Percentiles rank a stretch among this genome's conserved stretches.
Evolutionary conservation across 2,329 filamentous ascomycete species (phyloP).

Genomic region (Penicillium thymicola): DNA sequence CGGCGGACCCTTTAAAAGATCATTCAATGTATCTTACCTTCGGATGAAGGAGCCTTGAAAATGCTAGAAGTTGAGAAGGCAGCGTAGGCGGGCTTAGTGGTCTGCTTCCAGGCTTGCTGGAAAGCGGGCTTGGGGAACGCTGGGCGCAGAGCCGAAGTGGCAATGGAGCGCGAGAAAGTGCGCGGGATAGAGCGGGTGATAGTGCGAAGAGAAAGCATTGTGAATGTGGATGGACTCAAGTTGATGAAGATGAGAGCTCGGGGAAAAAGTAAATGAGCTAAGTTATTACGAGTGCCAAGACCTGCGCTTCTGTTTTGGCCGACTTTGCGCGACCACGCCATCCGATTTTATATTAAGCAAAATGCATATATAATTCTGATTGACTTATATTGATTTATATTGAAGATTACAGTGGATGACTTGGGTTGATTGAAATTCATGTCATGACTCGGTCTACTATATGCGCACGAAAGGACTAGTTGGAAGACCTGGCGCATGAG

Average conservation of each 20-base stretch:
- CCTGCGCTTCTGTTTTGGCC: conserved; percentile 15
- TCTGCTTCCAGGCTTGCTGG: conserved; percentile 50
- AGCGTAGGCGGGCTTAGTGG: conserved; percentile 40
- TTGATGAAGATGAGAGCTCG: conserved; percentile 13
- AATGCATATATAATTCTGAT: neutral
- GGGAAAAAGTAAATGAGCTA: conserved; percentile 24
- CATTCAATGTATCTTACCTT: conserved; percentile 36
- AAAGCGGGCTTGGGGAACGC: conserved; percentile 50
- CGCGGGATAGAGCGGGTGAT: conserved; percentile 66
- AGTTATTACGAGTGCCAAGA: conserved; percentile 28
- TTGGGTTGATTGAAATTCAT: too few species aligned
- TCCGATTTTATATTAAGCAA: neutral
- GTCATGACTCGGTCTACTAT: neutral
- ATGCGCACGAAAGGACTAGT: neutral
- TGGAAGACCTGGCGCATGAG: neutral
- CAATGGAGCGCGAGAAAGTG: conserved; percentile 56
- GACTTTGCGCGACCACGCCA: conserved; percentile 19
- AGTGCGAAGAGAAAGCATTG: conserved; percentile 68
- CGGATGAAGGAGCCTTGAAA: conserved; percentile 45
- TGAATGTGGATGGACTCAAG: conserved; percentile 28
- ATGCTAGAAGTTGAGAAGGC: conserved; percentile 47
- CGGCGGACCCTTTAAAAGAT: neutral
- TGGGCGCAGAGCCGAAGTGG: conserved; percentile 50
- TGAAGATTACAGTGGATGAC: neutral
- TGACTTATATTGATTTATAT: neutral